Evolutionary conservation across 257 asterid species (phyloP), one percentile per base, ranked within the genome.

Genomic region (Apocynum venetum): DNA sequence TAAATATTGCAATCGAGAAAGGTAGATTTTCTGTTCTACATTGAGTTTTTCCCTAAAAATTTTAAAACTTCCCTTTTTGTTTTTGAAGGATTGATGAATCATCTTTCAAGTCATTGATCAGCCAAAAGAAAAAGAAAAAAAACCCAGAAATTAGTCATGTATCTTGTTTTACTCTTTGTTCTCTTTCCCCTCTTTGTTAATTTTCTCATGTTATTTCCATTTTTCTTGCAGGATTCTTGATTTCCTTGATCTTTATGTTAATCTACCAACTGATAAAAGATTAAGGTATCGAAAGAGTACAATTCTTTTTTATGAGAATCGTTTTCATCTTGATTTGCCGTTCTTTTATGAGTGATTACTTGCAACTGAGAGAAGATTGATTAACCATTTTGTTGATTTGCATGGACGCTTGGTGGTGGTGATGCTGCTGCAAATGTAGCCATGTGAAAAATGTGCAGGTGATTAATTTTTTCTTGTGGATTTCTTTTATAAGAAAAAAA

Each of bases 371-470:
- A 25, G 31, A 25, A 25, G 31, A 25, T 25, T 25, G 31, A 25
- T 25, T 25, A 25, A 25, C 31, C 49, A 46, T 8, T 46, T 46
- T 6, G 49, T 44, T 79, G 19, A 5, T 57, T 71, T 64, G 66
- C 55, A 25, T 48, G 73, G 31, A 40, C 25, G 10, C 31, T 38
- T 38, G 71, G 60, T 20, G 55, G 51, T 35, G 63, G 56, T 53
- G 59, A 20, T 53, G 61, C 55, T n/a, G 75, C 76, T 77, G 73
- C 72, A 36, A n/a, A 3, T 31, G 3, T 80, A 89, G 97, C 64
- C 84, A 87, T n/a, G 53, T 89, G 11, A 67, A n/a, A 17, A 84
- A 87, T 61, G 61, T 88, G 75, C 87, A 88, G 97, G 97, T 91
- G 81, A 49, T 36, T 20, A 43, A 66, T 69, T 74, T 25, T 59